Percentiles rank a stretch among this genome's conserved stretches.
Conservation (phyloP, 2,329 filamentous ascomycete species). For the Didymellaceae sp. region DNA sequence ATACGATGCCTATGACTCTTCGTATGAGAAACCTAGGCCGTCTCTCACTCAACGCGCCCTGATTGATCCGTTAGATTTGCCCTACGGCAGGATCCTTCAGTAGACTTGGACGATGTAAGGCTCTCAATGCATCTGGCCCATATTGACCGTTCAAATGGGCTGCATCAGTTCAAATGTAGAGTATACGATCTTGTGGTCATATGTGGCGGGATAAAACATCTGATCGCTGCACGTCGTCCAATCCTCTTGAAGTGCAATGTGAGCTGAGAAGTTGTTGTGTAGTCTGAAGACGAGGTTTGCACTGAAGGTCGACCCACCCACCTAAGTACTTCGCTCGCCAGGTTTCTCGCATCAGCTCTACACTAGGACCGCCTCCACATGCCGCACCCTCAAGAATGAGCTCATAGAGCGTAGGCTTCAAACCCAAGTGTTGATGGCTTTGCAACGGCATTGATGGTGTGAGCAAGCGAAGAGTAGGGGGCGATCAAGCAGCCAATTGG, state of each 20-base stretch:
- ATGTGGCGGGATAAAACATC: conserved; percentile 20
- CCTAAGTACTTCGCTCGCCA: conserved; percentile 27
- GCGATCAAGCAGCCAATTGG: conserved; percentile 35
- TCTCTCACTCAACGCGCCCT: conserved; percentile 32
- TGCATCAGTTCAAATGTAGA: conserved; percentile 34
- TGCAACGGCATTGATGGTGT: conserved; percentile 30
- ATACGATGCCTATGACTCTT: conserved; percentile 43
- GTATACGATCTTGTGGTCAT: conserved; percentile 24
- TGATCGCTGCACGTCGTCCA: conserved; percentile 24
- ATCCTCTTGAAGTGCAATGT: conserved; percentile 19
- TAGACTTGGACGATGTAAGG: conserved; percentile 24
- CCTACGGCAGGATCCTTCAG: conserved; percentile 10
- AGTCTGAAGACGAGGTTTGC: conserved; percentile 20
- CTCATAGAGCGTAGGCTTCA: conserved; percentile 22
- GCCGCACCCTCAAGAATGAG: conserved; percentile 20
- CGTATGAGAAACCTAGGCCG: conserved; percentile 32
- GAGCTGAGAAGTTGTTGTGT: conserved; percentile 23
- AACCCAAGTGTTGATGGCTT: conserved; percentile 26
- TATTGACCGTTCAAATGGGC: conserved; percentile 28
- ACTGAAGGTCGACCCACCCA: conserved; percentile 13
- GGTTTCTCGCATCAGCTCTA: conserved; percentile 35
- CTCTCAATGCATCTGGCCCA: conserved; percentile 27
- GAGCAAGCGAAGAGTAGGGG: conserved; percentile 32
- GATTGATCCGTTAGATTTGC: conserved; percentile 36
- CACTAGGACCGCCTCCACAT: conserved; percentile 25